These are phyloP conservation scores for Fusarium anguioides DNA, from an alignment of 2,329 filamentous ascomycete genomes.

Conservation along the genomic window DNA sequence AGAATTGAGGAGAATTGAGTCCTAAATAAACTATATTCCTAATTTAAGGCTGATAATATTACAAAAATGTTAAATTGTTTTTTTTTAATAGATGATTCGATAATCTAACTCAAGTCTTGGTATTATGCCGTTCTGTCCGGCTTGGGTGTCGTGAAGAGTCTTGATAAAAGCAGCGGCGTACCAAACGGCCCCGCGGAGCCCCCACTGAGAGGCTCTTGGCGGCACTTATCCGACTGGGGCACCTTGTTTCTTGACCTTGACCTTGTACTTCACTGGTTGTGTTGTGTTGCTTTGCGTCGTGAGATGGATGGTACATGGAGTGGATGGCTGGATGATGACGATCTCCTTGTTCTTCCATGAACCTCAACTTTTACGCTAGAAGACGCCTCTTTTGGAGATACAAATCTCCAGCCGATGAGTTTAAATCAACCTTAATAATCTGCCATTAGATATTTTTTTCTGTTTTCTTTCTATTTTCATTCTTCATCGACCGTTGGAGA, in stretches of 20 bases:
- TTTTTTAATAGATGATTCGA: not conserved
- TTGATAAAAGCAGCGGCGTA: constrained; percentile 34
- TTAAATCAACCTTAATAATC: constrained; percentile 22
- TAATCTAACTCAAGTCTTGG: not conserved
- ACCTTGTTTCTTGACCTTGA: constrained; percentile 10
- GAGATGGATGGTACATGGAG: not conserved
- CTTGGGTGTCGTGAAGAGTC: constrained; percentile 29
- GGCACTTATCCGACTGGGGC: constrained; percentile 20
- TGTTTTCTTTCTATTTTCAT: not conserved
- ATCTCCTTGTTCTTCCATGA: constrained; percentile 12
- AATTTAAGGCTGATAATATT: not conserved
- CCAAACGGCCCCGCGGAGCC: constrained; percentile 27
- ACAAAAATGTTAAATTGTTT: not conserved
- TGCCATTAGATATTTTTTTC: not conserved
- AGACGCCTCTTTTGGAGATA: constrained; percentile 9
- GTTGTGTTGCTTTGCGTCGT: not conserved
- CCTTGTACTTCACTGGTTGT: constrained; percentile 1
- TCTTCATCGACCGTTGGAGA: not conserved
- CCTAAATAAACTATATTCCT: no score
- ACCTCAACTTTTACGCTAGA: constrained; percentile 21
- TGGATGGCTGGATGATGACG: constrained; percentile 20
- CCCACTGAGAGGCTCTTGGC: constrained; percentile 41
- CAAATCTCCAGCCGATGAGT: constrained; percentile 30
- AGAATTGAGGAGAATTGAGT: not conserved
- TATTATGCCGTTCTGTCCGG: constrained; percentile 30